Conservation (phyloP, 2,329 filamentous ascomycete genomes). For the Aureobasidium sp. region DNA sequence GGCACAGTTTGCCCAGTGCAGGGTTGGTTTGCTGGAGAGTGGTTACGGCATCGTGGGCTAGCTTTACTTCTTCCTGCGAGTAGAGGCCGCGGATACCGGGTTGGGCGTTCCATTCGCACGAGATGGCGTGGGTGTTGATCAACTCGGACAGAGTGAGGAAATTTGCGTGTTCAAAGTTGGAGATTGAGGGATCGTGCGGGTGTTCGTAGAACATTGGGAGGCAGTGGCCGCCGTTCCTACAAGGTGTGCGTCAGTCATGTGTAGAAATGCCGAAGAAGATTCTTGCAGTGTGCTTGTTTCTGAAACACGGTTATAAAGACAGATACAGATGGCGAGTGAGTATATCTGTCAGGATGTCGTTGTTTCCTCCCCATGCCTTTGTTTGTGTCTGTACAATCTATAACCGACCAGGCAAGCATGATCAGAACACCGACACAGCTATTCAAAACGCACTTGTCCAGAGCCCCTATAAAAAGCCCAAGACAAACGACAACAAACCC, state of each 20-base stretch:
- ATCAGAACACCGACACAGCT: not conserved
- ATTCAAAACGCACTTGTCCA: not conserved
- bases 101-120: conserved; percentile 60
- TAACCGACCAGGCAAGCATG: not conserved
- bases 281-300: too few species aligned
- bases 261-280: not conserved
- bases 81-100: conserved; percentile 58
- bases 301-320: too few species aligned
- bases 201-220: conserved; percentile 60
- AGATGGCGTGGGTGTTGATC: conserved; percentile 47
- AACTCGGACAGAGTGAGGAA: conserved; percentile 52
- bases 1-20: conserved; percentile 42
- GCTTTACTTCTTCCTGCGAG: conserved; percentile 45
- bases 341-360: too few species aligned
- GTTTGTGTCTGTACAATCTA: too few species aligned
- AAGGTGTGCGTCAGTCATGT: not conserved
- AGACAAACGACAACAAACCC: not conserved
- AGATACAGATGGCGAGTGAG: not conserved
- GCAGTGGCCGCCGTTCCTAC: conserved; percentile 52
- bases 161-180: conserved; percentile 63
- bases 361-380: too few species aligned
- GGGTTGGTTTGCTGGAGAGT: conserved; percentile 45
- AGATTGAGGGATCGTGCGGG: conserved; percentile 45
- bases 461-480: too few species aligned
- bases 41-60: conserved; percentile 43